Evolutionary conservation across 768 basidiomycete genomes (phyloP).

Genomic region (Boletus rex-veris): DNA sequence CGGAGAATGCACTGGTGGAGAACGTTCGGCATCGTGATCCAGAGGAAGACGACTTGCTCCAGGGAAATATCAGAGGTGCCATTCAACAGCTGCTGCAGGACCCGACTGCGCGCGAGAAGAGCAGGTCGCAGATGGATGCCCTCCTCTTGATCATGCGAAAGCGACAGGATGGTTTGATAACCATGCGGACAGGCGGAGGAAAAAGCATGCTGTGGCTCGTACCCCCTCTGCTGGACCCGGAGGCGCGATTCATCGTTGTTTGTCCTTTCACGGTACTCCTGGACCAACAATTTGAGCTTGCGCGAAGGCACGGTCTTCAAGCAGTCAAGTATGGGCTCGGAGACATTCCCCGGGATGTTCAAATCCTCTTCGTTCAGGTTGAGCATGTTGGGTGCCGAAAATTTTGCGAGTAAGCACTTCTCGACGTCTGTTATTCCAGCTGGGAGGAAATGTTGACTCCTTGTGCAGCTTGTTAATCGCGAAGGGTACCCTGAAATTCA

Average conservation of each 20-base stretch:
- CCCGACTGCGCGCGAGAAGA: background rate
- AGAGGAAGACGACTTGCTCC: background rate
- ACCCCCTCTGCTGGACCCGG: background rate
- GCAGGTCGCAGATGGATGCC: background rate
- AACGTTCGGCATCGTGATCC: background rate
- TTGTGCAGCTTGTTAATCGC: background rate
- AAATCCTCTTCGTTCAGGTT: conserved; percentile 3
- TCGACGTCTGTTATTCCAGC: background rate
- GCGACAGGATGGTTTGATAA: conserved; percentile 3
- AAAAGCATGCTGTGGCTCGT: conserved; percentile 3
- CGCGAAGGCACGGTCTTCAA: background rate
- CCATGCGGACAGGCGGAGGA: conserved; percentile 4
- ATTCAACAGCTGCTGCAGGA: background rate
- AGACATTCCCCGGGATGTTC: background rate
- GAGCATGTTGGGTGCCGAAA: background rate
- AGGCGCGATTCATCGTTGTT: background rate
- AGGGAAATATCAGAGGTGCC: background rate
- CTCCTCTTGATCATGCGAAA: background rate
- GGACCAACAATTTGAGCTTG: background rate
- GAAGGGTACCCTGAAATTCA: background rate
- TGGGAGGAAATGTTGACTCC: background rate
- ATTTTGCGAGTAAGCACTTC: background rate
- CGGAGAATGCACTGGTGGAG: too few species aligned
- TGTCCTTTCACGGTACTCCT: conserved; percentile 2
- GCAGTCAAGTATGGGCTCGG: background rate